These are phyloP conservation scores for Podospora australis DNA, from an alignment of 495 filamentous ascomycete genomes.

Conservation along the genomic window DNA sequence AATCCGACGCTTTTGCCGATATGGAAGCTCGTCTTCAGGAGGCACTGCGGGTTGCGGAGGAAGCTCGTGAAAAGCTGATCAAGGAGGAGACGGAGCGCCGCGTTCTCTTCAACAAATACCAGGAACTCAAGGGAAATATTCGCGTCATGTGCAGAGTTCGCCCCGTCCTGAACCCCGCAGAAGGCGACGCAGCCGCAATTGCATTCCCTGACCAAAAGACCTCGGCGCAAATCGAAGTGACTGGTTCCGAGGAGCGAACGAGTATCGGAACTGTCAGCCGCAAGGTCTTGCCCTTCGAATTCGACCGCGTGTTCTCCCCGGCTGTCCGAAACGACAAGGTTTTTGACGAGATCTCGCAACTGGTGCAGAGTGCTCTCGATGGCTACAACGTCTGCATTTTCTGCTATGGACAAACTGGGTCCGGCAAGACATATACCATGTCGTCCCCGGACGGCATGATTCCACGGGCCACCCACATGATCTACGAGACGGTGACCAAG, in stretches of 20 bases:
- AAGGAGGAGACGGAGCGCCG: conserved; percentile 86
- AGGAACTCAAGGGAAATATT: conserved; percentile 98
- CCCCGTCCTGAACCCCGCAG: conserved; percentile 58
- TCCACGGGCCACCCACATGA: conserved; percentile 83
- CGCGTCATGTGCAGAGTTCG: conserved; percentile 96
- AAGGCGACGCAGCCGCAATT: conserved; percentile 58
- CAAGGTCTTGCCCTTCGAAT: conserved; percentile 78
- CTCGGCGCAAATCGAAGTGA: conserved; percentile 74
- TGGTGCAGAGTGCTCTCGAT: conserved; percentile 93
- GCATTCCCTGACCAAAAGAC: conserved; percentile 76
- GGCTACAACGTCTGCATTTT: conserved; percentile 99
- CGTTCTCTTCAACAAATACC: conserved; percentile 94
- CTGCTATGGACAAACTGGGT: conserved; percentile 96
- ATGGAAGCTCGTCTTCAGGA: conserved; percentile 73
- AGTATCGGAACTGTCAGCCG: conserved; percentile 68
- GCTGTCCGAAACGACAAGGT: conserved; percentile 72
- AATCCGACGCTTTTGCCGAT: conserved; percentile 70
- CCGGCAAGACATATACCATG: conserved; percentile 97
- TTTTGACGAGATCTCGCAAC: conserved; percentile 94
- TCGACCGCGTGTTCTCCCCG: conserved; percentile 89
- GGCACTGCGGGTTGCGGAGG: conserved; percentile 59
- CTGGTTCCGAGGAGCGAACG: conserved; percentile 76
- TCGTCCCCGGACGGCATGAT: conserved; percentile 92
- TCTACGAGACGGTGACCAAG: conserved; percentile 76
- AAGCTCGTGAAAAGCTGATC: conserved; percentile 74